phyloP scores from a whole-genome alignment of 1,284 basidiomycete genomes.

The Filobasidium uniguttulatum region DNA sequence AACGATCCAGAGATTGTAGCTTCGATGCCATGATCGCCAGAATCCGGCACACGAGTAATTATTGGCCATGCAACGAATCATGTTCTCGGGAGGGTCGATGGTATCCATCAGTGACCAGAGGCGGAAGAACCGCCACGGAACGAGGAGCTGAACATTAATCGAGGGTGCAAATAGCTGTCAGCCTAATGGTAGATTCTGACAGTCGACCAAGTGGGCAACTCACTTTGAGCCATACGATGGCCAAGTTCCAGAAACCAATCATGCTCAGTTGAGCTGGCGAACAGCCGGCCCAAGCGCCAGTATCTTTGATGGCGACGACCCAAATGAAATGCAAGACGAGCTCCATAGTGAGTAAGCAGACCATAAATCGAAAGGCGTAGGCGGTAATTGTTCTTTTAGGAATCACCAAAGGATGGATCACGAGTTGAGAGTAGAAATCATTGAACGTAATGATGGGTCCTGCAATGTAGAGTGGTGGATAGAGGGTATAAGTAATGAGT shows the following conservation, averaged over 20 bases:
- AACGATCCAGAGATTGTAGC: conserved; percentile 92
- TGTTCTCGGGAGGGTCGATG: conserved; percentile 92
- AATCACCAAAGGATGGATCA: conserved; percentile 17
- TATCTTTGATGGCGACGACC: conserved; percentile 90
- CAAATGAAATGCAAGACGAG: conserved; percentile 87
- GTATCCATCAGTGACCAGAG: conserved; percentile 84
- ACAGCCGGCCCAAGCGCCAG: conserved; percentile 48
- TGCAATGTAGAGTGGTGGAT: conserved; percentile 87
- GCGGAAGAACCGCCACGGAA: conserved; percentile 96
- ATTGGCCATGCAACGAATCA: conserved; percentile 97
- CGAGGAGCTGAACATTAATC: conserved; percentile 52
- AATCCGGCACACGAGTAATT: conserved; percentile 90
- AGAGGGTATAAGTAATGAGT: conserved; percentile 64
- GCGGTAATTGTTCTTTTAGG: conserved; percentile 28
- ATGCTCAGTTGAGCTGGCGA: conserved; percentile 71
- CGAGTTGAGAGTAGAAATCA: conserved; percentile 81
- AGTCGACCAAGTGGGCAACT: conserved; percentile 17
- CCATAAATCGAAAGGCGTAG: conserved; percentile 61
- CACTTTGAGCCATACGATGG: conserved; percentile 94
- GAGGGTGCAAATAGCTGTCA: neutral
- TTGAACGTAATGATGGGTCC: conserved; percentile 96
- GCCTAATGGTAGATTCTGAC: neutral
- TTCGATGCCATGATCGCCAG: conserved; percentile 93
- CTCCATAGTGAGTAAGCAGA: conserved; percentile 75
- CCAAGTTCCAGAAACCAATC: conserved; percentile 95